Percentiles rank a stretch among this genome's conserved stretches.
These are phyloP conservation scores for Scutellaria minor DNA, from an alignment of 257 asterid species.

Conservation along the genomic window DNA sequence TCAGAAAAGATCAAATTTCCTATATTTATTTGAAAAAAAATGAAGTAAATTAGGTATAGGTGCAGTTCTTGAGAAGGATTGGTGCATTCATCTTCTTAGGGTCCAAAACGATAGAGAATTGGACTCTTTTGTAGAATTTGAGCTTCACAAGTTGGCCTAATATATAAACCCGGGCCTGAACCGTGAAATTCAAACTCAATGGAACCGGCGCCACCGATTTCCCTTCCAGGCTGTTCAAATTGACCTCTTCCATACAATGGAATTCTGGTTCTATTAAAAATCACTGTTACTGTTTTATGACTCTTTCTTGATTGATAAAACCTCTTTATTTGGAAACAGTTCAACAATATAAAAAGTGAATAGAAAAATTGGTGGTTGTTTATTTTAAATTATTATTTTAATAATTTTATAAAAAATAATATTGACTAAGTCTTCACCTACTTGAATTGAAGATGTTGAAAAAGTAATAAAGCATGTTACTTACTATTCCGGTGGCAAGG, in stretches of 20 bases:
- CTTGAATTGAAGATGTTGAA: background rate
- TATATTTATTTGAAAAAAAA: background rate
- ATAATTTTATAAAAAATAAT: no score
- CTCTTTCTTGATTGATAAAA: conserved; percentile 84
- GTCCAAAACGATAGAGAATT: conserved; percentile 59
- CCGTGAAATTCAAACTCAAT: conserved; percentile 52
- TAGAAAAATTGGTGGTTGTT: no score
- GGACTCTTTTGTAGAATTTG: conserved; percentile 60
- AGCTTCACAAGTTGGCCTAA: conserved; percentile 85
- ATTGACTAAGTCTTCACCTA: no score
- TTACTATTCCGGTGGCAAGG: conserved; percentile 72
- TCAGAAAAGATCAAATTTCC: background rate
- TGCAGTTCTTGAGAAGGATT: conserved; percentile 63
- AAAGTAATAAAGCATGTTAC: background rate
- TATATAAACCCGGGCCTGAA: conserved; percentile 79
- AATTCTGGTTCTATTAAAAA: conserved; percentile 51
- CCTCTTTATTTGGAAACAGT: conserved; percentile 53
- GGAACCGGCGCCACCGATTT: conserved; percentile 66
- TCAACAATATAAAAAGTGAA: background rate
- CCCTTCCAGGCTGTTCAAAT: conserved; percentile 59
- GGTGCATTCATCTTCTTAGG: conserved; percentile 71
- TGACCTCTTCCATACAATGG: conserved; percentile 86
- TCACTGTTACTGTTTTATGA: conserved; percentile 55
- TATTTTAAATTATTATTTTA: no score
- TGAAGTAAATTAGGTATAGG: conserved; percentile 35